Evolutionary conservation across 208 protist genomes (phyloP), one percentile per base, ranked within the genome.

Genomic region (Crithidia fasciculata): DNA sequence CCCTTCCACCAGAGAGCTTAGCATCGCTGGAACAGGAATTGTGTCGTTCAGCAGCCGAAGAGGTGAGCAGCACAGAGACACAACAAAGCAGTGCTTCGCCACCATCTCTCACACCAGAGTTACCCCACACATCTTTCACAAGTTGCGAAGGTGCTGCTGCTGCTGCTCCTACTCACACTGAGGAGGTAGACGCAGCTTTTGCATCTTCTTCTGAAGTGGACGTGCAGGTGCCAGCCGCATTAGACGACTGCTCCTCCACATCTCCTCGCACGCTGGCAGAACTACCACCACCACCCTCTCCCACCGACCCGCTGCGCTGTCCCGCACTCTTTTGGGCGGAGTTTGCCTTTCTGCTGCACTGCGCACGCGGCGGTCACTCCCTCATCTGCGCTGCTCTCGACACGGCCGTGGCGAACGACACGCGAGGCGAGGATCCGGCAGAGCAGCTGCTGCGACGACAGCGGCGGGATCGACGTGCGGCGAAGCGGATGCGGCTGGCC

Each of bases 291-390:
- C 28, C 28, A 28, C 28, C 28, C 28, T 28, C 50, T 15, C 39
- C 28, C 15, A n/a, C 37, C 40, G 67, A 79, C 19, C 66, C 74
- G 40, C 18, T 65, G 39, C 49, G 13, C 28, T 18, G 44, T 13
- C 50, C 61, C 41, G 54, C 59, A 18, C 19, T 70, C 3, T 83
- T 79, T 53, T 81, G 80, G 80, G 36, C 67, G 10, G 69, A 72
- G 55, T 81, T 60, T 47, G 66, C 60, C 8, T 45, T 67, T 36
- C 63, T 81, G 5, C 37, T 71, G 19, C 66, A 39, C 37, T 16
- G 71, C 4, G 78, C 78, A 0, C 3, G 8, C 8, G 49, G 56
- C n/a, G 78, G 82, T 50, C 78, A 78, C 0, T 15, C 28, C 10
- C 40, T 87, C 12, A 54, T 78, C 10, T 43, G 28, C 12, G 53